These are phyloP conservation scores for Coemansia sp. DNA, from an alignment of 192 early-diverging fungal genomes.

Conservation along the genomic window DNA sequence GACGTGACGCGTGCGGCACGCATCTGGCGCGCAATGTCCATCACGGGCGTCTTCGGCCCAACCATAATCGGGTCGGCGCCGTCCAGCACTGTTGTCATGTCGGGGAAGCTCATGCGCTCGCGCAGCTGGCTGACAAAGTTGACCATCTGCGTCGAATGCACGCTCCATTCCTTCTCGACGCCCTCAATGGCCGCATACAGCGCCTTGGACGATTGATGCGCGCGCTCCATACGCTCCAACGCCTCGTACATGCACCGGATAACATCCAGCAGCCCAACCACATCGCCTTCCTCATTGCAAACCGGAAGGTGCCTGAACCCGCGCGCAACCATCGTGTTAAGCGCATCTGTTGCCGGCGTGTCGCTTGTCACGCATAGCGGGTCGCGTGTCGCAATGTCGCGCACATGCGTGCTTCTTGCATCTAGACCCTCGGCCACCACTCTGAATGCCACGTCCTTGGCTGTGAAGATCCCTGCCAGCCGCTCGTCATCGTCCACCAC, in stretches of 20 bases:
- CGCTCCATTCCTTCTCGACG: slow-evolving; percentile 80
- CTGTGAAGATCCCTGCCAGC: slow-evolving; percentile 94
- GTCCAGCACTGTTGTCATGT: slow-evolving; percentile 81
- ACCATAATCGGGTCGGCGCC: slow-evolving; percentile 64
- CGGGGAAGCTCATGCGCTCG: slow-evolving; percentile 89
- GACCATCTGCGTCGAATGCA: slow-evolving; percentile 64
- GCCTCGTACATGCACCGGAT: slow-evolving; percentile 86
- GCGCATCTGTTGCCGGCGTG: slow-evolving; percentile 75
- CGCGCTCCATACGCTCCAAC: slow-evolving; percentile 82
- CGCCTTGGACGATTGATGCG: slow-evolving; percentile 78
- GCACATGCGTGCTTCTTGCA: slow-evolving; percentile 68
- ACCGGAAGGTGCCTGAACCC: slow-evolving; percentile 87
- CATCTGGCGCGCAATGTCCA: slow-evolving; percentile 76
- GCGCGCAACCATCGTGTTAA: slow-evolving; percentile 79
- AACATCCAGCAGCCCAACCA: slow-evolving; percentile 81
- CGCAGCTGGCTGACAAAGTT: slow-evolving; percentile 74
- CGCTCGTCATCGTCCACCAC: slow-evolving; percentile 92
- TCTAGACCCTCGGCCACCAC: slow-evolving; percentile 81
- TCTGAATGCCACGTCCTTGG: slow-evolving; percentile 95
- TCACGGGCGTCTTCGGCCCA: slow-evolving; percentile 63
- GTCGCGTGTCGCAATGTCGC: slow-evolving; percentile 87
- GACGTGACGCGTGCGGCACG: slow-evolving; percentile 72
- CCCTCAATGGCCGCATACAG: slow-evolving; percentile 79
- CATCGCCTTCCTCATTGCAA: slow-evolving; percentile 83
- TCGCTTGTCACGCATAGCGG: slow-evolving; percentile 87